Conservation (phyloP, 108 stramenopile species). For the Conticribra guillardii region DNA sequence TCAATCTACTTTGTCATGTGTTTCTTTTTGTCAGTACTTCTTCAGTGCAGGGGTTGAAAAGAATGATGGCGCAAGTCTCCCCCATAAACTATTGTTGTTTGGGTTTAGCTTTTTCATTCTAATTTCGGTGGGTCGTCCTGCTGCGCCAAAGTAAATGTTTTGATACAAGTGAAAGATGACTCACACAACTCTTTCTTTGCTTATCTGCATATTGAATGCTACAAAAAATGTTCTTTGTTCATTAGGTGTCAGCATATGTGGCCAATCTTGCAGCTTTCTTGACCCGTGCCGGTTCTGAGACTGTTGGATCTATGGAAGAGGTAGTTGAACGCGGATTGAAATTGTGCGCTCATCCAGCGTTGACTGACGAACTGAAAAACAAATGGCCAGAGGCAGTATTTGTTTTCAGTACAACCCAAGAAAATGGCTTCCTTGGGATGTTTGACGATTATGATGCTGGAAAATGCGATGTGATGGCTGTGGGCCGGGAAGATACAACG, state of each 20-base stretch:
- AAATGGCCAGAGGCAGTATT: background rate
- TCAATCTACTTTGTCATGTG: background rate
- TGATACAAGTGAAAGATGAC: background rate
- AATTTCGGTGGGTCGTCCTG: background rate
- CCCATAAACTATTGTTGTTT: background rate
- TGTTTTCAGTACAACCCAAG: background rate
- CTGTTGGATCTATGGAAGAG: background rate
- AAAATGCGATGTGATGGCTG: constrained; percentile 7
- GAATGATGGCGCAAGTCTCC: background rate
- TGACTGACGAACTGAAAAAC: background rate
- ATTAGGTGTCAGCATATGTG: constrained; percentile 3
- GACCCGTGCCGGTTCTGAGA: background rate
- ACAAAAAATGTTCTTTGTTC: too few relatives aligned
- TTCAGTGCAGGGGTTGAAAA: background rate
- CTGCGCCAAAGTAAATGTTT: background rate
- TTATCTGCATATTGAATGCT: background rate
- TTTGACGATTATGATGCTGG: constrained; percentile 3
- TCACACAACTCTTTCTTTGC: background rate
- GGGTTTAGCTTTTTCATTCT: background rate
- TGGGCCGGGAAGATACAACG: background rate
- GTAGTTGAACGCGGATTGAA: background rate
- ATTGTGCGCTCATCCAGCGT: background rate
- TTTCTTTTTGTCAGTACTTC: background rate
- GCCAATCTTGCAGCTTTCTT: constrained; percentile 6
- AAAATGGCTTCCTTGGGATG: background rate